A percentile compares a stretch with the other conserved stretches of the same genome.
Conservation (phyloP, 2,329 filamentous ascomycete species). For the Alternaria consortialis region DNA sequence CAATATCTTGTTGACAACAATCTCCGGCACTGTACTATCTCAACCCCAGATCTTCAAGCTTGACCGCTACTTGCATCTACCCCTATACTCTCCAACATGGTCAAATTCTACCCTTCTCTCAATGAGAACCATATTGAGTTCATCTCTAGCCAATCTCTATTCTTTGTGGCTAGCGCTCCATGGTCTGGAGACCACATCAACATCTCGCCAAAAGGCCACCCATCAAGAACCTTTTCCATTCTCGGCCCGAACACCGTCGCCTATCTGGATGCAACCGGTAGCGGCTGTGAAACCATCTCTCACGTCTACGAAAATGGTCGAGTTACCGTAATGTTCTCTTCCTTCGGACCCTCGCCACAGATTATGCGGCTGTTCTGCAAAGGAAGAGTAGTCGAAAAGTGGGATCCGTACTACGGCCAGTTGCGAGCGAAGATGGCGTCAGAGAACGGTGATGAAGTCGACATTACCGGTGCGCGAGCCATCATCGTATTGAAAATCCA, state of each 20-base stretch:
- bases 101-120: conserved; percentile 66
- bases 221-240: conserved; percentile 69
- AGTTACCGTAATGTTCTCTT: conserved; percentile 77
- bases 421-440: conserved; percentile 55
- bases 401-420: conserved; percentile 54
- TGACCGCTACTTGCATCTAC: conserved; percentile 10
- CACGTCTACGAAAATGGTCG: conserved; percentile 81
- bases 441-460: conserved; percentile 37
- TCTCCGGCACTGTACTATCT: neutral
- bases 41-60: neutral
- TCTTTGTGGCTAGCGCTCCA: conserved; percentile 79
- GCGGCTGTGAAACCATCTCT: conserved; percentile 77
- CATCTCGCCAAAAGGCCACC: conserved; percentile 76
- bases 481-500: conserved; percentile 70
- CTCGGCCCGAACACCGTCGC: conserved; percentile 67
- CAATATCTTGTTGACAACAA: neutral
- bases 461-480: conserved; percentile 55
- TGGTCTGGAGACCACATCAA: conserved; percentile 75
- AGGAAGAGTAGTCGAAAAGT: conserved; percentile 68
- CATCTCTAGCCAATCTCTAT: conserved; percentile 73
- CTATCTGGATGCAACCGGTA: conserved; percentile 79
- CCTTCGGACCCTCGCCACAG: conserved; percentile 66
- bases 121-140: conserved; percentile 66
- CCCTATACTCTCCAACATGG: conserved; percentile 57
- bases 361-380: conserved; percentile 72